Evolutionary conservation across 129 eudicot genomes (phyloP), one percentile per base, ranked within the genome.

Genomic region (Arctium lappa): DNA sequence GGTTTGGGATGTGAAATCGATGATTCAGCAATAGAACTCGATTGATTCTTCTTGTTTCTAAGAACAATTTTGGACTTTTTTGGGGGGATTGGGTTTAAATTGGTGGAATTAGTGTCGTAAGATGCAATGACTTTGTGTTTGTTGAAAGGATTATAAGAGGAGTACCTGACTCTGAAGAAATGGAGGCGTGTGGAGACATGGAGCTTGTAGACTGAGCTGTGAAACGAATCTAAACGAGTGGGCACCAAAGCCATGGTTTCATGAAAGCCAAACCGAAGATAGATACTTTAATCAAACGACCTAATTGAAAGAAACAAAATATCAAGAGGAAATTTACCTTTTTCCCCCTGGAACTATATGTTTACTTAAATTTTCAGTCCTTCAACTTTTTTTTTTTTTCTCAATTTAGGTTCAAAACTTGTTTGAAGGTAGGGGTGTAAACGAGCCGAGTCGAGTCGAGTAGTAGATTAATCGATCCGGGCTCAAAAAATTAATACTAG

Each of bases 161-260:
- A 68, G 85, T 88, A 89, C 93, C 91, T 94, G 27, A 22, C 27
- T 22, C 27, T 22, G 88, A 89, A 83, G 87, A 86, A 85, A 16
- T 85, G 92, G 68, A 60, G 68, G 68, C 68, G 68, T 3, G 65
- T 53, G 65, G 65, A 53, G 65, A 13, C 65, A 53, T 53, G 65
- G 86, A 94, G 84, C 87, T 92, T 92, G 78, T 79, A 76, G 6
- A 90, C 86, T 80, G 98, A 87, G 82, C 71, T 83, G 81, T 90
- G 97, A 22, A 92, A 86, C 11, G 97, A 86, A 83, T 92, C 92
- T 68, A 87, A 86, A 60, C 86, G 88, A 87, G 87, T 84, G 9
- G 90, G 92, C 48, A 88, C 84, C 60, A 87, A 69, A 73, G 94
- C 90, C 94, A 92, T 90, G 16, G 8, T 66, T 82, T 60, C 72